These are phyloP conservation scores for Eudorina sp. DNA, from an alignment of 139 green algal species.

Conservation along the genomic window DNA sequence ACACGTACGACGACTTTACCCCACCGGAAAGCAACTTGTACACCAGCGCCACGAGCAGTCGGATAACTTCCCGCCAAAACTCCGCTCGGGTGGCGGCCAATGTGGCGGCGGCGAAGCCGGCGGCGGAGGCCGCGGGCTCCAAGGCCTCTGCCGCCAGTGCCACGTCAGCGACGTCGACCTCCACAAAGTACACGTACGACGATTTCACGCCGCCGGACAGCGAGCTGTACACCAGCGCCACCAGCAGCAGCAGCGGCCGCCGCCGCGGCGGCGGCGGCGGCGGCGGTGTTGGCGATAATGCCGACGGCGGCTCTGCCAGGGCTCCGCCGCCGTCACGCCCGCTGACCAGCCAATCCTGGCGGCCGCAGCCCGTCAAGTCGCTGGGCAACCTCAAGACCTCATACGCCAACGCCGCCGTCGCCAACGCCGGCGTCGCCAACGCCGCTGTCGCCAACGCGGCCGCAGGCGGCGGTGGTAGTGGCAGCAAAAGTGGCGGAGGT, in stretches of 20 bases:
- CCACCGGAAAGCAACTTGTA: slow-evolving; percentile 31
- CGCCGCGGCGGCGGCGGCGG: not conserved
- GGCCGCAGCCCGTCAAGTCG: not conserved
- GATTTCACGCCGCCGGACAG: slow-evolving; percentile 43
- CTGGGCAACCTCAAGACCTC: not conserved
- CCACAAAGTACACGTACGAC: slow-evolving; percentile 34
- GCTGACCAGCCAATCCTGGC: not conserved
- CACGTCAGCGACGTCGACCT: not conserved
- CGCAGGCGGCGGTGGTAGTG: not conserved
- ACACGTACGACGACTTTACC: slow-evolving; percentile 44
- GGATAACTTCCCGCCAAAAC: not conserved
- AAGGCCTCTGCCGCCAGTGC: not conserved
- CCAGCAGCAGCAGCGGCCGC: not conserved
- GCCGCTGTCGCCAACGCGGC: not conserved
- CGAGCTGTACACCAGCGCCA: slow-evolving; percentile 28
- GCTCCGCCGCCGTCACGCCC: not conserved
- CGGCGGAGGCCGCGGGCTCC: not conserved
- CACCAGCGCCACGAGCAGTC: slow-evolving; percentile 42
- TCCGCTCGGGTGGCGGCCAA: not conserved
- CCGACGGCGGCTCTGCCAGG: not conserved
- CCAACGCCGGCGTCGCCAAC: not conserved
- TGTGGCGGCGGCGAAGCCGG: not conserved
- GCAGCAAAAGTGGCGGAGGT: not conserved
- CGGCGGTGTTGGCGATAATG: not conserved
- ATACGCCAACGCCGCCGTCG: too few species aligned